phyloP scores from a whole-genome alignment of 306 rosid genomes.

The Crotalaria pallida region DNA sequence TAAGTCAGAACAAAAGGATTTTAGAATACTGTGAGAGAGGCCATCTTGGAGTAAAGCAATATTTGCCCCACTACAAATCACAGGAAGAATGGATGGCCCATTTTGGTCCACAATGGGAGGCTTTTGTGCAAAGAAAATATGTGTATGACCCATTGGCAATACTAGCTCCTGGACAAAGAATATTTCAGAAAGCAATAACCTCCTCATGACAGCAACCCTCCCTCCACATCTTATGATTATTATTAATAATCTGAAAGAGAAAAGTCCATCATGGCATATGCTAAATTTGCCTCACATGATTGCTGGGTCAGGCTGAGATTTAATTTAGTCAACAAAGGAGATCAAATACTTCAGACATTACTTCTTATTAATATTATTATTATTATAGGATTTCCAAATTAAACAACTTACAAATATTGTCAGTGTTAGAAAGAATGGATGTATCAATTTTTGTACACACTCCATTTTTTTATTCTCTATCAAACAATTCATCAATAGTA shows the following conservation, averaged over 20 bases:
- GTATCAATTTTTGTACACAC: constrained; percentile 30
- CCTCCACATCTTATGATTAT: not conserved
- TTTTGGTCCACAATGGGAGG: constrained; percentile 82
- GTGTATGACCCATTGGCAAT: constrained; percentile 85
- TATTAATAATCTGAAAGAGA: constrained; percentile 11
- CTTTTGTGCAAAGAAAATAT: constrained; percentile 62
- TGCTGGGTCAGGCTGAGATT: constrained; percentile 27
- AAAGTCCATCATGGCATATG: constrained; percentile 24
- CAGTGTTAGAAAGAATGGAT: constrained; percentile 26
- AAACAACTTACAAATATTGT: constrained; percentile 15
- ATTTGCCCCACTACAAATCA: constrained; percentile 74
- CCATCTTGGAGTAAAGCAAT: constrained; percentile 76
- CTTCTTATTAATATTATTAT: no score
- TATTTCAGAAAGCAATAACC: constrained; percentile 70
- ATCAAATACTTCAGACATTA: constrained; percentile 8
- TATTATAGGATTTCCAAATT: constrained; percentile 24
- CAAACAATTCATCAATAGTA: not conserved
- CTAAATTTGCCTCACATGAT: constrained; percentile 16
- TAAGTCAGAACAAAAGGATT: constrained; percentile 77
- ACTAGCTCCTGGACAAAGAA: constrained; percentile 89
- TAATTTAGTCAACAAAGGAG: constrained; percentile 24
- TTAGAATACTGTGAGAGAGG: constrained; percentile 69
- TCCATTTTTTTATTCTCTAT: constrained; percentile 6
- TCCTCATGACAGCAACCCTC: constrained; percentile 38
- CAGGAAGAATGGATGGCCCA: constrained; percentile 82